Conservation (phyloP, 2,329 filamentous ascomycete genomes). For the Talaromyces sp. region DNA sequence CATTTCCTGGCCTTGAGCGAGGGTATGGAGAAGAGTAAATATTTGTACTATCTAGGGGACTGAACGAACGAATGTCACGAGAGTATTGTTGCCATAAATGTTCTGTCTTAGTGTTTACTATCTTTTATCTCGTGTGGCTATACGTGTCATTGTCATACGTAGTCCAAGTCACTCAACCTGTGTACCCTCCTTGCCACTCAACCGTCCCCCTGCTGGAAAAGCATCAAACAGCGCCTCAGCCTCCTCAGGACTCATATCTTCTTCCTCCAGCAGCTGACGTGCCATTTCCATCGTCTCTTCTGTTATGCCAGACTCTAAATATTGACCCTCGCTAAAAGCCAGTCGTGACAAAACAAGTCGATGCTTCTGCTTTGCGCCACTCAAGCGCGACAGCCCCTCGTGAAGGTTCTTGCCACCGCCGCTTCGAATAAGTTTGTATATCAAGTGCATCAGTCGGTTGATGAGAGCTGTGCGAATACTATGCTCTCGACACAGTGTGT, state of each 20-base stretch:
- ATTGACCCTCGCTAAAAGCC: slow-evolving; percentile 78
- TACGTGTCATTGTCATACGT: too few species aligned
- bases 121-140: too few species aligned
- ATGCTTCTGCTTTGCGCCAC: slow-evolving; percentile 77
- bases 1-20: slow-evolving; percentile 35
- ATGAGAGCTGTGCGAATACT: slow-evolving; percentile 53
- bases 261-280: slow-evolving; percentile 74
- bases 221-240: slow-evolving; percentile 59
- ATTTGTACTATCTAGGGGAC: neutral
- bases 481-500: slow-evolving; percentile 50
- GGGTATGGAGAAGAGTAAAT: slow-evolving; percentile 37
- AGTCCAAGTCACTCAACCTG: slow-evolving; percentile 18
- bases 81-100: too few species aligned
- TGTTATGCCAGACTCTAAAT: slow-evolving; percentile 74
- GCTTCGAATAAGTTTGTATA: slow-evolving; percentile 58
- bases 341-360: slow-evolving; percentile 75
- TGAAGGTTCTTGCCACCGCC: slow-evolving; percentile 69
- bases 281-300: slow-evolving; percentile 78
- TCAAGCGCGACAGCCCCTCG: slow-evolving; percentile 66
- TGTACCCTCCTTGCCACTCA: slow-evolving; percentile 20
- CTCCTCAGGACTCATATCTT: slow-evolving; percentile 76
- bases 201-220: slow-evolving; percentile 37
- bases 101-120: too few species aligned
- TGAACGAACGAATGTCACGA: too few species aligned
- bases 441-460: slow-evolving; percentile 60